A percentile compares a stretch with the other conserved stretches of the same genome.
These are phyloP conservation scores for Henckelia pumila DNA, from an alignment of 257 asterid species.

Conservation along the genomic window DNA sequence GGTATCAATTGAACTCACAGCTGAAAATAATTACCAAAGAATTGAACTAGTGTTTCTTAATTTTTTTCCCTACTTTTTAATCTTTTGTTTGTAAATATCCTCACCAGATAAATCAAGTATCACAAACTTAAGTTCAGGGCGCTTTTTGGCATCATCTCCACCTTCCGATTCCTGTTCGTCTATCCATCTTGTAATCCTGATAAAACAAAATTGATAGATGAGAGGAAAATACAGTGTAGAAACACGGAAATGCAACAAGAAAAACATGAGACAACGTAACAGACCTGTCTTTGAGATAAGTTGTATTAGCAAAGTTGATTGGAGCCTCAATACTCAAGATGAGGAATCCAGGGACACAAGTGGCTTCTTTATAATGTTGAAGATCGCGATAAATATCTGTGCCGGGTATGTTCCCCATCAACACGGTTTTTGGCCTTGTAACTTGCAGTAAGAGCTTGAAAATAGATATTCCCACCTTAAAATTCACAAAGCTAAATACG, in stretches of 20 bases:
- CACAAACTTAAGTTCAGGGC: slow-evolving; percentile 46
- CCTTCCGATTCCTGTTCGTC: slow-evolving; percentile 55
- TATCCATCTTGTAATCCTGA: slow-evolving; percentile 79
- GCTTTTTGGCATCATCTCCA: slow-evolving; percentile 28
- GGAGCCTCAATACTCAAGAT: slow-evolving; percentile 80
- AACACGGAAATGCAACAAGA: not conserved
- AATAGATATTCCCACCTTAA: slow-evolving; percentile 73
- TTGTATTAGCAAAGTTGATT: slow-evolving; percentile 75
- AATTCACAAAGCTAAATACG: not conserved
- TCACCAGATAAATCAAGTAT: slow-evolving; percentile 76
- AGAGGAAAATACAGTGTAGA: not conserved
- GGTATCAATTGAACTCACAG: slow-evolving; percentile 73
- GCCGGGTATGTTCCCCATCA: slow-evolving; percentile 78
- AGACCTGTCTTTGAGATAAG: slow-evolving; percentile 83
- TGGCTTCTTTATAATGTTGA: slow-evolving; percentile 70
- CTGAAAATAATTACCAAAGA: slow-evolving; percentile 33
- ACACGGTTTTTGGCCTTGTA: slow-evolving; percentile 75
- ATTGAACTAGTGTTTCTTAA: not conserved
- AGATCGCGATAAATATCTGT: slow-evolving; percentile 67
- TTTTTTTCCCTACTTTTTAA: not conserved
- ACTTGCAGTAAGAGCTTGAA: slow-evolving; percentile 69
- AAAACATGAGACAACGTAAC: not conserved
- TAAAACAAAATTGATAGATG: not conserved
- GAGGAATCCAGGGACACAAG: slow-evolving; percentile 53
- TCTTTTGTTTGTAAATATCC: slow-evolving; percentile 16